Conservation (phyloP, 169 alveolate genomes). For the Sarcocystis neurona region DNA sequence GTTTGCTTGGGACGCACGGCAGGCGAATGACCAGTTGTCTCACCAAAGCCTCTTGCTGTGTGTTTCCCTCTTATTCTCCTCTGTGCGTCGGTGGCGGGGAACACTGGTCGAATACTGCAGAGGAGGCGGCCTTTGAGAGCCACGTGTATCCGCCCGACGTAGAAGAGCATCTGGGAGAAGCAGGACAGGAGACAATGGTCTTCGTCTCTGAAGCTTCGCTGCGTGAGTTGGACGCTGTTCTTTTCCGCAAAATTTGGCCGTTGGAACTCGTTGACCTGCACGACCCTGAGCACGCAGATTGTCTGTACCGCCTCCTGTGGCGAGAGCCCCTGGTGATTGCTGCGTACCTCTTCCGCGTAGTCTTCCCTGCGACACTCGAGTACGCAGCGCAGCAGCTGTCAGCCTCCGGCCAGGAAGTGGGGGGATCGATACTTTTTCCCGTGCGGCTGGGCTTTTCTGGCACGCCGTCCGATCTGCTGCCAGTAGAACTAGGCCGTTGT, state of each 20-base stretch:
- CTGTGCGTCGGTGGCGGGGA: no score
- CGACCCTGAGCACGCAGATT: slow-evolving; percentile 79
- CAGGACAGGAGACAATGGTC: no score
- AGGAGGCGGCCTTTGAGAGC: no score
- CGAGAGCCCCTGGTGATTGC: slow-evolving; percentile 79
- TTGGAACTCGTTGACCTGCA: slow-evolving; percentile 80
- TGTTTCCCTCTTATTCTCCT: no score
- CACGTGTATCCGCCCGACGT: slow-evolving; percentile 78
- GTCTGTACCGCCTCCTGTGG: slow-evolving; percentile 71
- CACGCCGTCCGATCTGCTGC: slow-evolving; percentile 91
- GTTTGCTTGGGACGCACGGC: no score
- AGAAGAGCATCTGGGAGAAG: slow-evolving; percentile 66
- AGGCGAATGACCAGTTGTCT: no score
- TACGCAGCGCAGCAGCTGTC: slow-evolving; percentile 85
- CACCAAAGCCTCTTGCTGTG: no score
- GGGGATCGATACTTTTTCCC: slow-evolving; percentile 84
- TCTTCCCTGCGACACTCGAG: slow-evolving; percentile 83
- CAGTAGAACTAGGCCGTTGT: slow-evolving; percentile 86
- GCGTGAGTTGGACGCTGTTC: slow-evolving; percentile 22
- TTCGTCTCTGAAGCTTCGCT: no score
- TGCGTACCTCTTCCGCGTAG: slow-evolving; percentile 76
- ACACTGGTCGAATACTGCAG: no score
- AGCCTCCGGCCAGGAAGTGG: slow-evolving; percentile 88
- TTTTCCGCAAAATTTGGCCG: slow-evolving; percentile 67
- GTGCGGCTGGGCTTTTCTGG: slow-evolving; percentile 91